Percentiles rank a stretch among this genome's conserved stretches.
These are phyloP conservation scores for Plectranthus barbatus DNA, from an alignment of 257 asterid species.

Conservation along the genomic window DNA sequence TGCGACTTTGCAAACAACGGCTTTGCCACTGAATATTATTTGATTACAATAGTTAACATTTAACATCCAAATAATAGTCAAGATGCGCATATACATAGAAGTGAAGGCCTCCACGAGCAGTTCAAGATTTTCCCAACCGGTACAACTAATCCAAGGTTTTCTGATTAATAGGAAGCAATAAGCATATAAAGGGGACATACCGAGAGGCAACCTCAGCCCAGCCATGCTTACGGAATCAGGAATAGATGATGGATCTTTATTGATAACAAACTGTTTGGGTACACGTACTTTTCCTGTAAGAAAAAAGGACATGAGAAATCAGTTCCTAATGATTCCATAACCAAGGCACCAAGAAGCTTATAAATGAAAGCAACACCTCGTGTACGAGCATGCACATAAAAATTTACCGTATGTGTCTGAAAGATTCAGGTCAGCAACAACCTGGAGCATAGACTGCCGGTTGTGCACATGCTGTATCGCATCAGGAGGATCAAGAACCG, in stretches of 20 bases:
- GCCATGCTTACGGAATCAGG: conserved; percentile 61
- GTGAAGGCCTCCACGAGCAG: neutral
- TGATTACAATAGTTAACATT: neutral
- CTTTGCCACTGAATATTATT: conserved; percentile 59
- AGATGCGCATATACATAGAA: neutral
- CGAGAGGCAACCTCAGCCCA: conserved; percentile 78
- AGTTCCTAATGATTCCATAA: neutral
- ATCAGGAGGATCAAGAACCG: conserved; percentile 97
- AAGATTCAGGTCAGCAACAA: conserved; percentile 75
- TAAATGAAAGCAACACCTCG: neutral
- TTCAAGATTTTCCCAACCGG: neutral
- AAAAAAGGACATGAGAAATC: neutral
- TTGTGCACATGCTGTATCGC: conserved; percentile 78
- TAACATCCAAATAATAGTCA: neutral
- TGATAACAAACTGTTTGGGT: conserved; percentile 83
- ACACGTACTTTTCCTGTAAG: conserved; percentile 69
- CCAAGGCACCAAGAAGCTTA: neutral
- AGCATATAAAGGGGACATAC: conserved; percentile 28
- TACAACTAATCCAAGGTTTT: neutral
- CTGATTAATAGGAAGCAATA: conserved; percentile 9
- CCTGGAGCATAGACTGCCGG: conserved; percentile 95
- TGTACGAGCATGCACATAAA: conserved; percentile 11
- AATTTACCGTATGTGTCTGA: conserved; percentile 62
- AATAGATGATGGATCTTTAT: conserved; percentile 78
- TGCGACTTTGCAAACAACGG: conserved; percentile 93